These are phyloP conservation scores for Flaveria bidentis DNA, from an alignment of 129 eudicot species.

Conservation along the genomic window DNA sequence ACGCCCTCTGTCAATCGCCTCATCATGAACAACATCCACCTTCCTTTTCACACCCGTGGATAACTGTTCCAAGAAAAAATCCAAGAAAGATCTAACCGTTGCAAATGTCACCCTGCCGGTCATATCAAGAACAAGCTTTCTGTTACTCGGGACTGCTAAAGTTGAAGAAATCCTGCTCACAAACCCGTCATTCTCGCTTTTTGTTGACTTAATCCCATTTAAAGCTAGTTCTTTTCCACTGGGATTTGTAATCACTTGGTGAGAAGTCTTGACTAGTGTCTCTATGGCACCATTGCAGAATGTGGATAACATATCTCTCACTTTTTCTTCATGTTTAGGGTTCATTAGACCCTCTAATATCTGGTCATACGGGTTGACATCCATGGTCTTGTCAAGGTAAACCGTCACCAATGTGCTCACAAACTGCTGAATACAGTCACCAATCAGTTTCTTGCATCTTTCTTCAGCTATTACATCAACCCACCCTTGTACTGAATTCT, in stretches of 20 bases:
- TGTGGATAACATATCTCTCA: conserved; percentile 54
- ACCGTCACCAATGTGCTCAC: conserved; percentile 84
- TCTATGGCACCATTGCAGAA: conserved; percentile 75
- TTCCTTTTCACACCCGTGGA: conserved; percentile 48
- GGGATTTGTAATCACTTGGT: conserved; percentile 49
- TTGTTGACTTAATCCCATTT: conserved; percentile 26
- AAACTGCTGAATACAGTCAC: conserved; percentile 63
- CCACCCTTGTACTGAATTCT: conserved; percentile 45
- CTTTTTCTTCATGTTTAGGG: conserved; percentile 79
- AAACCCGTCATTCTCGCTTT: conserved; percentile 49
- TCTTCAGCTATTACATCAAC: conserved; percentile 58
- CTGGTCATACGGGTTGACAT: conserved; percentile 76
- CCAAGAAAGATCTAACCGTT: conserved; percentile 63
- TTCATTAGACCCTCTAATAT: conserved; percentile 74
- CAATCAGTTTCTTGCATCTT: conserved; percentile 49
- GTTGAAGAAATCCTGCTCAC: conserved; percentile 58
- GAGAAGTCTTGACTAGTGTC: conserved; percentile 67
- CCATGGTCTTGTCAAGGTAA: conserved; percentile 82
- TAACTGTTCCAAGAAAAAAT: conserved; percentile 57
- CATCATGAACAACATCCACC: conserved; percentile 54
- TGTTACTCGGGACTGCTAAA: conserved; percentile 78
- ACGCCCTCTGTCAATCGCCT: conserved; percentile 59
- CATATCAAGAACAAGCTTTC: conserved; percentile 73
- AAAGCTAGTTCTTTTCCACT: conserved; percentile 33
- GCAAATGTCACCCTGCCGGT: conserved; percentile 78